Evolutionary conservation across 768 basidiomycete genomes (phyloP), one percentile per base, ranked within the genome.

Genomic region (Austroboletus festivus): DNA sequence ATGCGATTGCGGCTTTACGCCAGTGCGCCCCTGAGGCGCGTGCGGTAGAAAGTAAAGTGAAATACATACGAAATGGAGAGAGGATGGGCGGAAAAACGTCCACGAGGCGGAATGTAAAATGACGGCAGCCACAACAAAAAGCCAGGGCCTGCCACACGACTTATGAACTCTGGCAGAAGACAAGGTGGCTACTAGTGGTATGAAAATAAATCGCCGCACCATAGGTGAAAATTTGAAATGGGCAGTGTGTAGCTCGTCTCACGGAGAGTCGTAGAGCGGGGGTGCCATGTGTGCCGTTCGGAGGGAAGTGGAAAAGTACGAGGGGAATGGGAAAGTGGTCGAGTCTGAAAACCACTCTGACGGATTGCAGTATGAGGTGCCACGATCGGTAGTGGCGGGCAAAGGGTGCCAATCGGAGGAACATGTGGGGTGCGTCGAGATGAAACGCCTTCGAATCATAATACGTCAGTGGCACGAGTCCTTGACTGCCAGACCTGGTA

Each of bases 381-480:
- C 26, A 28, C 26, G 26, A 11, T 5, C 26, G 26, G 31, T 33
- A 13, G 31, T 11, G 31, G 43, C 60, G 57, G 61, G 57, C 49
- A 50, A 42, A 60, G 52, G 59, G 56, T 38, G 35, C 30, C 12
- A 28, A 35, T 51, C 59, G 59, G 55, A 55, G 43, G 30, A 44
- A 40, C 16, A 37, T 55, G 59, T 60, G 56, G 60, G 51, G 59
- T 44, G 60, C 53, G 56, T 59, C 48, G 39, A 60, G 39, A 46
- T 61, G 60, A 61, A 61, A 61, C 59, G 30, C 38, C 22, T 48
- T 44, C 24, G 42, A 46, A 31, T 44, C 24, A 38, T n/a, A 50
- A 57, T 60, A 57, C 50, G 52, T 61, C 61, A 60, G 44, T 45
- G 31, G 52, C 40, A 48, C 43, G 48, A 35, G 28, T 5, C 38